Conservation (phyloP, 2,329 filamentous ascomycete species). For the Penicillium glabrum region DNA sequence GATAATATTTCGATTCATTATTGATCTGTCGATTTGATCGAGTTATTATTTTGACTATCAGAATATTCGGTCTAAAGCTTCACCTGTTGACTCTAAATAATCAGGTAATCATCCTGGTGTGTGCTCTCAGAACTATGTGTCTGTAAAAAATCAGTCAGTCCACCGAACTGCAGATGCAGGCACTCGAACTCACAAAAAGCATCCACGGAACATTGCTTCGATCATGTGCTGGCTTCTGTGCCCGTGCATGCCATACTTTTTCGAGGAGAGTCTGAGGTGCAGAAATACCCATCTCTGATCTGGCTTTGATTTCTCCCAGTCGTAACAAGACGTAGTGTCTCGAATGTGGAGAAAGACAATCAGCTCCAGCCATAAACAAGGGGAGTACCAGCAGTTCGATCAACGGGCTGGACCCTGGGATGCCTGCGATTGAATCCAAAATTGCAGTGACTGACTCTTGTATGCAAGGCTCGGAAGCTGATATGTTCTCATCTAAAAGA, state of each 20-base stretch:
- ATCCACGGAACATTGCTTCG: slow-evolving; percentile 28
- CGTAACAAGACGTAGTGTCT: slow-evolving; percentile 32
- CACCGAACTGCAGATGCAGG: not conserved
- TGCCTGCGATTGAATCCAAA: slow-evolving; percentile 25
- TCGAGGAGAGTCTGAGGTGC: slow-evolving; percentile 22
- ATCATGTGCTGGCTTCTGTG: slow-evolving; percentile 18
- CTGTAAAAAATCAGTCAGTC: slow-evolving; percentile 12
- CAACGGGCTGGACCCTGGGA: slow-evolving; percentile 22
- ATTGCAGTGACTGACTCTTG: slow-evolving; percentile 27
- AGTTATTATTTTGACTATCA: slow-evolving; percentile 3
- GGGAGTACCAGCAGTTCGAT: slow-evolving; percentile 31
- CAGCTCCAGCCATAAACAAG: slow-evolving; percentile 31
- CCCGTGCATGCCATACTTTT: slow-evolving; percentile 28
- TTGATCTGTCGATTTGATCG: too few species aligned
- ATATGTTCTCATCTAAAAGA: slow-evolving; percentile 21
- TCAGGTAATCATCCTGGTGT: slow-evolving; percentile 31
- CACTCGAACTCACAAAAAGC: slow-evolving; percentile 24
- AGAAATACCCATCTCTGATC: slow-evolving; percentile 27
- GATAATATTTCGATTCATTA: too few species aligned
- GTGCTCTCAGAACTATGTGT: slow-evolving; percentile 20
- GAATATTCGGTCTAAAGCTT: not conserved
- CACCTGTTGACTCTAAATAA: slow-evolving; percentile 17
- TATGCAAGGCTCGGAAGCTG: slow-evolving; percentile 21
- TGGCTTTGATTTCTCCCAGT: slow-evolving; percentile 24
- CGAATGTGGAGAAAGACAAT: slow-evolving; percentile 27